Percentiles rank a stretch among this genome's conserved stretches.
These are phyloP conservation scores for Hebeloma cylindrosporum DNA, from an alignment of 768 basidiomycete genomes.

Conservation along the genomic window DNA sequence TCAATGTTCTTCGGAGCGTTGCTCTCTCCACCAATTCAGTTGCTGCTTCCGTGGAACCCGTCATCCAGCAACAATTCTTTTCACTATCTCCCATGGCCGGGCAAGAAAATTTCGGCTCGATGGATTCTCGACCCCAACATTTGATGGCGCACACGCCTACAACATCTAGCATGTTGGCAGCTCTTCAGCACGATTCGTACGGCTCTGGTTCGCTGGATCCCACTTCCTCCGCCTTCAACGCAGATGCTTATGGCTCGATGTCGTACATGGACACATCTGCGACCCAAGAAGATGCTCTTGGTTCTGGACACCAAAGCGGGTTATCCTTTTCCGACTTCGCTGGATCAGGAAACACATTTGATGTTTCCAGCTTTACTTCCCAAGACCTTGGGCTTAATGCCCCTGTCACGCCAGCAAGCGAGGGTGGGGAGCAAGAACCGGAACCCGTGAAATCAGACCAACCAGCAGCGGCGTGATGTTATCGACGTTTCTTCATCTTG, in stretches of 20 bases:
- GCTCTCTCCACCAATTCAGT: constrained; percentile 90
- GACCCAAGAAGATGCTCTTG: constrained; percentile 62
- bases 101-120: constrained; percentile 70
- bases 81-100: constrained; percentile 87
- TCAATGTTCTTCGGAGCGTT: constrained; percentile 84
- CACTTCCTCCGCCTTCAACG: constrained; percentile 56
- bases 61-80: constrained; percentile 89
- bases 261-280: constrained; percentile 76
- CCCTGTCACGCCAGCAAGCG: constrained; percentile 51
- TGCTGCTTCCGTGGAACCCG: constrained; percentile 87
- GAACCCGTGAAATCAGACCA: constrained; percentile 72
- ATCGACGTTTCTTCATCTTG: constrained; percentile 18
- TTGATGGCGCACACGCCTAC: constrained; percentile 82
- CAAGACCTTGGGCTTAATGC: constrained; percentile 65
- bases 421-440: constrained; percentile 58
- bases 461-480: constrained; percentile 27
- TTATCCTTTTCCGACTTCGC: constrained; percentile 73
- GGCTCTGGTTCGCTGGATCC: constrained; percentile 66
- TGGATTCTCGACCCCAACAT: constrained; percentile 61
- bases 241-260: constrained; percentile 69
- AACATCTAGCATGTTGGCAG: constrained; percentile 88
- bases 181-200: constrained; percentile 77
- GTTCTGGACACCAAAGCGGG: constrained; percentile 56
- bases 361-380: constrained; percentile 64
- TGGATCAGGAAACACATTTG: constrained; percentile 61